Base-by-base conservation (phyloP, 2,329 filamentous ascomycete species). In the Colletotrichum cuscutae region DNA sequence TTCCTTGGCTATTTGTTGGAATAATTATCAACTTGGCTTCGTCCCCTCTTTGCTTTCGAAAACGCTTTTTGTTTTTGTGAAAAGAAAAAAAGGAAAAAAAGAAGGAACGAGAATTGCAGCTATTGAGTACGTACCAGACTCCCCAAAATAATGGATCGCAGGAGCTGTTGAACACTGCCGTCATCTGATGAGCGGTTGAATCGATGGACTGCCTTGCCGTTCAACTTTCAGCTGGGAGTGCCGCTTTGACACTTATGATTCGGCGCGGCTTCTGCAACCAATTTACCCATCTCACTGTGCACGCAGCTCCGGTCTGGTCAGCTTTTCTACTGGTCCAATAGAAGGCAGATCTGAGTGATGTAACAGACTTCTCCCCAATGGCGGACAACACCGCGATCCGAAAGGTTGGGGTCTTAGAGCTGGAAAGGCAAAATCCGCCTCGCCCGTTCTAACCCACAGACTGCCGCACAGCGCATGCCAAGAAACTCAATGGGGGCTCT, bases 381-480 rank as follows among this genome's bases (percentile, higher is more conserved):
- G 19, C 7, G 42, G 19, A 11, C 19, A n/a, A 22, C 7, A 49
- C 42, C 8, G n/a, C 37, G 32, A 24, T 24, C 37, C 57, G 11
- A 8, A 30, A 42, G 22, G 19, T 22, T 60, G 32, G 32, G 12
- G 24, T 13, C 11, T 37, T 9, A 13, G 4, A 42, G 32, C 12
- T 15, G 12, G n/a, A 35, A 42, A 35, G 30, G 32, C 7, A 4
- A 59, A 42, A 24, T 26, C 4, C 57, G 42, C 22, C 32, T 37
- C 49, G 28, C 62, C 37, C 35, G 49, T 58, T 53, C 19, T 19
- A 22, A 15, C 52, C 32, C 64, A 68, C 64, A 58, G 64, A 71
- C 69, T 30, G 28, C 49, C 52, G 68, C 68, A 71, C 46, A 57
- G 46, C n/a, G 13, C 57, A 57, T n/a, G 57, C 57, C 32, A 52